Percentiles rank a stretch among this genome's conserved stretches.
Evolutionary conservation across 176 grass and related monocot species (phyloP).

Genomic region (Zea luxurians): DNA sequence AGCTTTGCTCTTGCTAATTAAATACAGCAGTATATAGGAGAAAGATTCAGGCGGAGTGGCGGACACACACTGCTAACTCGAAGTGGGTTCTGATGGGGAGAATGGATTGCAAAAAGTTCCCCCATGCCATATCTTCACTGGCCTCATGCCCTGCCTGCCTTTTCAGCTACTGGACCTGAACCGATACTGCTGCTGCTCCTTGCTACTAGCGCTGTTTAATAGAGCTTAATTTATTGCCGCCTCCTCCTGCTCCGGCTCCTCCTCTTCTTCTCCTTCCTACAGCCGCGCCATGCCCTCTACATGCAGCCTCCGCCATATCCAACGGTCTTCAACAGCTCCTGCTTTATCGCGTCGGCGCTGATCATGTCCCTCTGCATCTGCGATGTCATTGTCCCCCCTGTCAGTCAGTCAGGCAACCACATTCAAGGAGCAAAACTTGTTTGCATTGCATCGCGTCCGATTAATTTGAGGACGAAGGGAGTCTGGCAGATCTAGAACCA

Average conservation of each 20-base stretch:
- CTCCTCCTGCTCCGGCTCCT: no score
- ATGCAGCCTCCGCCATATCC: slow-evolving; percentile 90
- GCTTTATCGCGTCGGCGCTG: slow-evolving; percentile 74
- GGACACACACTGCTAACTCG: neutral
- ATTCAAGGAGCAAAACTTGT: neutral
- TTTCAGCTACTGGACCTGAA: neutral
- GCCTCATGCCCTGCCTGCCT: neutral
- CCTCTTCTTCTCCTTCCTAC: neutral
- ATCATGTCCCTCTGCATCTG: slow-evolving; percentile 70
- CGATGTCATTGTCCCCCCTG: neutral
- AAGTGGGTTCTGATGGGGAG: slow-evolving; percentile 10
- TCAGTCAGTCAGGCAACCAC: no score
- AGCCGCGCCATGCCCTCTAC: slow-evolving; percentile 39
- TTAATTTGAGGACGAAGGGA: no score
- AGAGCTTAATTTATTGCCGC: slow-evolving; percentile 32
- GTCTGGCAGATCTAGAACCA: no score
- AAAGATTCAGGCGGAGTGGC: neutral
- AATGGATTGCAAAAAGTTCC: slow-evolving; percentile 38
- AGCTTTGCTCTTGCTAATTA: slow-evolving; percentile 45
- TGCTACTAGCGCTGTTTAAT: slow-evolving; percentile 22
- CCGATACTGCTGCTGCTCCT: slow-evolving; percentile 12
- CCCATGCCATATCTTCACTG: slow-evolving; percentile 33
- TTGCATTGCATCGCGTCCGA: neutral
- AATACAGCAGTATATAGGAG: neutral
- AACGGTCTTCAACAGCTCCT: slow-evolving; percentile 83